phyloP scores from a whole-genome alignment of 2,329 filamentous ascomycete species.

The Aurifilum marmelostoma region DNA sequence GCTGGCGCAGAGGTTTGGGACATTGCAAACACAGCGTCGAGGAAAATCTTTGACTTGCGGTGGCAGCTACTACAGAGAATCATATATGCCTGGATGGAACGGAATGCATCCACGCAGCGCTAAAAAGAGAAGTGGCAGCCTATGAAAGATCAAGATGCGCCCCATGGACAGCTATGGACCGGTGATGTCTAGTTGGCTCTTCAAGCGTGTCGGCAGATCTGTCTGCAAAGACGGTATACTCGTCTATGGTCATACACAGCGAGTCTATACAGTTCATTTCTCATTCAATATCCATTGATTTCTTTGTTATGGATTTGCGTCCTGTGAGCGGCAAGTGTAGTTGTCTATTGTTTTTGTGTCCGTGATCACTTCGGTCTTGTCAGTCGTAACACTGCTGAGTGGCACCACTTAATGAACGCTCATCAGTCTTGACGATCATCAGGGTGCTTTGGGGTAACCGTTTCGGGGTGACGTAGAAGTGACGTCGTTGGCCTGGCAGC shows the following conservation, averaged over 20 bases:
- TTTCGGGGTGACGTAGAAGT: constrained; percentile 5
- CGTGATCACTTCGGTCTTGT: background rate
- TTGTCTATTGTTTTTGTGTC: background rate
- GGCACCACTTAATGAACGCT: background rate
- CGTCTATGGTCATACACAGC: background rate
- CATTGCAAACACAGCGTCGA: background rate
- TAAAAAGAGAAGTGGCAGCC: background rate
- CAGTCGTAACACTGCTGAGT: background rate
- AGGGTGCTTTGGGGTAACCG: background rate
- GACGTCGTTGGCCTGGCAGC: constrained; percentile 6
- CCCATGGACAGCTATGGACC: background rate
- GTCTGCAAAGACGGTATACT: background rate
- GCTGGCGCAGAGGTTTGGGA: background rate
- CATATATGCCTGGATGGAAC: background rate
- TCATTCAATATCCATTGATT: too few relatives aligned
- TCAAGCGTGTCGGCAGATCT: background rate
- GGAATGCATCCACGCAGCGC: background rate
- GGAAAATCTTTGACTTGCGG: background rate
- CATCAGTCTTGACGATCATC: background rate
- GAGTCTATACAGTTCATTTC: background rate
- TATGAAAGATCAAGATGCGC: background rate
- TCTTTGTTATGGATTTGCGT: too few relatives aligned
- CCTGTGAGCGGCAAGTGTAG: background rate
- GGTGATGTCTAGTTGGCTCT: background rate
- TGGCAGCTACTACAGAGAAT: background rate